Evolutionary conservation across 75 land plant species (phyloP), one percentile per base, ranked within the genome.

Genomic region (Adiantum capillusveneris): DNA sequence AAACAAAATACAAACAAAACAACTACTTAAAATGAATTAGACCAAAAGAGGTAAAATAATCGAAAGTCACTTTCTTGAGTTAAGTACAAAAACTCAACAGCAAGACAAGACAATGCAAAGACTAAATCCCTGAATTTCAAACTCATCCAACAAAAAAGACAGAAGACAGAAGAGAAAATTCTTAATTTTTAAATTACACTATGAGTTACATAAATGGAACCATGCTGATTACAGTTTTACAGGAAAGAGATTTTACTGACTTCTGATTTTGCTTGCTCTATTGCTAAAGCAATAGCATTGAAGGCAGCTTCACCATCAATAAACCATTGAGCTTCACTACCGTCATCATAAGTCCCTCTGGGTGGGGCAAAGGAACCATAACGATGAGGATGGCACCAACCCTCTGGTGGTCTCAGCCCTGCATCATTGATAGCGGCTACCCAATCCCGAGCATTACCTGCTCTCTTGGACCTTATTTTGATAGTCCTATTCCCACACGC

Each of bases 331-430:
- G 83, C 88, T 53, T 69, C 72, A 65, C 84, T 86, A 25, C 86
- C 96, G 75, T 94, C 99, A 51, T 80, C 79, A 31, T 61, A 74
- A 59, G 86, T 63, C 34, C 99, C 99, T 60, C 99, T 73, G 34
- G 91, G 90, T 18, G 99, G 96, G 26, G 99, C 99, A 80, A 81
- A 94, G 25, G 99, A 90, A 20, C 96, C 99, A 80, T 79, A 86
- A 1, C 99, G 80, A 57, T 94, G 99, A 36, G 91, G 88, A 72
- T 94, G 81, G 60, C 99, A 94, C 99, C 99, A 94, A 19, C 99
- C 96, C 65, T 94, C 99, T 31, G 99, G 96, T 57, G 99, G 96
- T 34, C 84, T 59, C 60, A 90, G 66, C 16, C 86, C 99, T 52
- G 96, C 99, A 76, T 94, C 99, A 76, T 94, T 94, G 65, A 94